Evolutionary conservation across 257 asterid species (phyloP).

Genomic region (Capsicum baccatum): DNA sequence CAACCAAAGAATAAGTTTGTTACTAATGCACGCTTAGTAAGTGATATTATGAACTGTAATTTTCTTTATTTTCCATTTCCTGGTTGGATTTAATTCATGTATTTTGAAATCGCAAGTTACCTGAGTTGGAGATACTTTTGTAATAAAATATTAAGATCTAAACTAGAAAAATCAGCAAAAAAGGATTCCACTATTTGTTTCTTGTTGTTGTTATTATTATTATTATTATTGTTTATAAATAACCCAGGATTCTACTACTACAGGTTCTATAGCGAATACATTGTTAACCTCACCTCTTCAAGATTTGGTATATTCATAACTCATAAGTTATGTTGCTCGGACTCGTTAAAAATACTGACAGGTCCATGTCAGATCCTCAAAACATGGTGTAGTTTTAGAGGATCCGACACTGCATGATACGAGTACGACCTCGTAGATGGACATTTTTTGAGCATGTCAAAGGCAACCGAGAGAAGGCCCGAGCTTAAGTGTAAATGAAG

Average conservation of each 20-base stretch:
- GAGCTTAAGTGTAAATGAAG: too few relatives aligned
- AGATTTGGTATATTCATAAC: neutral
- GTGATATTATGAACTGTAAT: neutral
- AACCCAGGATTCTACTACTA: conserved; percentile 16
- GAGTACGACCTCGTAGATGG: too few relatives aligned
- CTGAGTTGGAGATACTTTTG: conserved; percentile 3
- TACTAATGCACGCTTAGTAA: neutral
- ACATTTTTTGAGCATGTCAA: too few relatives aligned
- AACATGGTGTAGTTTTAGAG: neutral
- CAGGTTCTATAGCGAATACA: neutral
- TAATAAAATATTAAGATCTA: neutral
- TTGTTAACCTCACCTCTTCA: neutral
- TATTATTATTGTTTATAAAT: neutral
- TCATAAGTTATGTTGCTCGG: neutral
- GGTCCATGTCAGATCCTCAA: neutral
- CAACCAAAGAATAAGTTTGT: conserved; percentile 21
- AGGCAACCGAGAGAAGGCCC: too few relatives aligned
- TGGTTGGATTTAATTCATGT: neutral
- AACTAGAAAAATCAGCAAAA: neutral
- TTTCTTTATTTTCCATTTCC: neutral
- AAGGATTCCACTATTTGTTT: neutral
- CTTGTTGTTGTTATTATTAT: too few relatives aligned
- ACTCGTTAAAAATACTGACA: neutral
- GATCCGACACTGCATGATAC: neutral
- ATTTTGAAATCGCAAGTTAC: neutral